phyloP scores from a whole-genome alignment of 75 land plant species.

The Isoetes taiwanensis region DNA sequence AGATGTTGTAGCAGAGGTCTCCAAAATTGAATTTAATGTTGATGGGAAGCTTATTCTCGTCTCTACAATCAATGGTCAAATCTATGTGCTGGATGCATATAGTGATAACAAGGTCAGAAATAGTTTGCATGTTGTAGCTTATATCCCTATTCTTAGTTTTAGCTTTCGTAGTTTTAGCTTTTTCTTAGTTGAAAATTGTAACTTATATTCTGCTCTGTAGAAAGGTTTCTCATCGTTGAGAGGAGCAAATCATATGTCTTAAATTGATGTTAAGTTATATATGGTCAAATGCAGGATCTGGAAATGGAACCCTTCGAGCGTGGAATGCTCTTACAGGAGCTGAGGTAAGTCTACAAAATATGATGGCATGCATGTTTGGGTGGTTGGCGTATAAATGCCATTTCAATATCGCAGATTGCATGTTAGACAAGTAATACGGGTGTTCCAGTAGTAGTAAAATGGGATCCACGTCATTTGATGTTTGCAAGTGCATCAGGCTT shows the following conservation, averaged over 20 bases:
- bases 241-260: neutral
- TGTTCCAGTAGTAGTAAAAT: neutral
- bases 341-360: neutral
- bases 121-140: neutral
- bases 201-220: neutral
- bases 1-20: neutral
- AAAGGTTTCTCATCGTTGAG: too few species aligned
- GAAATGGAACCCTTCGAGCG: conserved; percentile 4
- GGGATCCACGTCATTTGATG: conserved; percentile 7
- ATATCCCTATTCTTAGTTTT: neutral
- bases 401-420: neutral
- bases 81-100: neutral
- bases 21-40: neutral
- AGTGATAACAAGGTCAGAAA: neutral
- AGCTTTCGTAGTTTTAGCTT: neutral
- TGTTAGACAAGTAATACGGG: neutral
- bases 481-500: conserved; percentile 3
- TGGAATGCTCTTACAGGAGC: conserved; percentile 7
- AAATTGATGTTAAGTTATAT: neutral
- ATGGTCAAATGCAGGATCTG: neutral
- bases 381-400: neutral
- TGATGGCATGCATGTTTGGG: neutral
- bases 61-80: neutral
- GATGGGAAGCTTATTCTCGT: conserved; percentile 4
- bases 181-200: too few species aligned